phyloP scores from a whole-genome alignment of 352 stramenopile genomes.

The Phytopythium aichiense region DNA sequence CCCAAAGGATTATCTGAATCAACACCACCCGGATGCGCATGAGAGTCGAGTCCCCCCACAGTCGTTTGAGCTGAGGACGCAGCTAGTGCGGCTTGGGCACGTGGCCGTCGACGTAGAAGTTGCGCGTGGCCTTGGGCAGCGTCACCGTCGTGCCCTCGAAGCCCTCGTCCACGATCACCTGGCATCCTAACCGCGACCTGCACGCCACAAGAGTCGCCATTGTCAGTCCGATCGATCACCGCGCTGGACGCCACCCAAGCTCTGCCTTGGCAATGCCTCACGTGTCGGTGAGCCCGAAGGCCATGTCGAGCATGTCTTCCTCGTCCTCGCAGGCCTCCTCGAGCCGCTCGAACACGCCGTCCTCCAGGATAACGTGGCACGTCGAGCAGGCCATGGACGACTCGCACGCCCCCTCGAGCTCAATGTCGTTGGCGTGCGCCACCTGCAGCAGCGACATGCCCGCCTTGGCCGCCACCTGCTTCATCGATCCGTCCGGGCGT shows the following conservation, averaged over 20 bases:
- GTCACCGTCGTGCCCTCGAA: slow-evolving; percentile 90
- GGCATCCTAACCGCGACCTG: slow-evolving; percentile 89
- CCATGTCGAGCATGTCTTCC: slow-evolving; percentile 99
- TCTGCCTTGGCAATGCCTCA: slow-evolving; percentile 18
- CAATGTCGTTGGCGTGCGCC: slow-evolving; percentile 92
- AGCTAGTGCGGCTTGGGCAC: slow-evolving; percentile 94
- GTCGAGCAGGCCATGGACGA: slow-evolving; percentile 98
- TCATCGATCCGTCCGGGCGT: slow-evolving; percentile 52
- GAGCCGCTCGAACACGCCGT: slow-evolving; percentile 90
- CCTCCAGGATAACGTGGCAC: slow-evolving; percentile 97
- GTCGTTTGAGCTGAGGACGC: not conserved
- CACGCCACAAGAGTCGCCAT: not conserved
- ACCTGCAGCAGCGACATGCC: slow-evolving; percentile 90
- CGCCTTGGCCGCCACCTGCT: slow-evolving; percentile 62
- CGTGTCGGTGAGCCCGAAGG: slow-evolving; percentile 96
- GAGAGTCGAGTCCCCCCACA: not conserved
- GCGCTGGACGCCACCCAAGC: not conserved
- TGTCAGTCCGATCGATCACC: not conserved
- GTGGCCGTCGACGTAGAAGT: slow-evolving; percentile 99
- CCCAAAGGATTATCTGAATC: not conserved
- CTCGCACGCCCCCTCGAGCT: slow-evolving; percentile 93
- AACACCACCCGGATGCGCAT: not conserved
- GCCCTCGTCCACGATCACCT: slow-evolving; percentile 87
- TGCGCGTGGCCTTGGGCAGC: slow-evolving; percentile 95
- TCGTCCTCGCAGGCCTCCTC: slow-evolving; percentile 94